Conservation (phyloP, 2,329 filamentous ascomycete genomes). For the Byssothecium circinans region DNA sequence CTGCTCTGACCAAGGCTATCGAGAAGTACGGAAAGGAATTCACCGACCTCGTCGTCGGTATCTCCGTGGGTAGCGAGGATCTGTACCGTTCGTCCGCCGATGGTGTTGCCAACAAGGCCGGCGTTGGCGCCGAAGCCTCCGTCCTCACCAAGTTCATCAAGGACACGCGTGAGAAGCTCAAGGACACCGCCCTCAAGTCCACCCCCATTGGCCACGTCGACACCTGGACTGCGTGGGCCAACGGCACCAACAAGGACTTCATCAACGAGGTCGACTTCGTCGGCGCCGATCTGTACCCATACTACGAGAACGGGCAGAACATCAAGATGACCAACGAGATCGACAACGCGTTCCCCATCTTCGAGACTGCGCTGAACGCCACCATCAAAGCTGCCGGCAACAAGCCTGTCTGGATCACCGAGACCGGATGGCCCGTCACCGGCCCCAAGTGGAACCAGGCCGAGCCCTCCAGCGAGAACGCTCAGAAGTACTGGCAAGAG, state of each 20-base stretch:
- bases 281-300: slow-evolving; percentile 43
- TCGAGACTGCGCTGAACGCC: slow-evolving; percentile 29
- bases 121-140: slow-evolving; percentile 63
- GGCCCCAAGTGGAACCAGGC: slow-evolving; percentile 34
- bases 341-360: slow-evolving; percentile 47
- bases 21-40: slow-evolving; percentile 52
- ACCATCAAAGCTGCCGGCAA: slow-evolving; percentile 34
- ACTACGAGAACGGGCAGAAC: slow-evolving; percentile 38
- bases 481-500: slow-evolving; percentile 35
- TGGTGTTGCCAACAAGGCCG: slow-evolving; percentile 64
- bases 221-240: slow-evolving; percentile 42
- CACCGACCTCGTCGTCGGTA: slow-evolving; percentile 45
- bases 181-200: slow-evolving; percentile 60
- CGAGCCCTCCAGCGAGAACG: slow-evolving; percentile 33
- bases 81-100: slow-evolving; percentile 72
- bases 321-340: slow-evolving; percentile 36
- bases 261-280: slow-evolving; percentile 43
- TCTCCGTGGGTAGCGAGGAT: slow-evolving; percentile 44
- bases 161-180: slow-evolving; percentile 52
- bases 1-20: slow-evolving; percentile 35
- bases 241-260: slow-evolving; percentile 39
- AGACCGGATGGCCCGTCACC: slow-evolving; percentile 41
- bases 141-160: slow-evolving; percentile 63
- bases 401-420: slow-evolving; percentile 44
- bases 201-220: slow-evolving; percentile 50